A percentile compares a stretch with the other conserved stretches of the same genome.
Evolutionary conservation across 2,329 filamentous ascomycete species (phyloP).

Genomic region (Phyllosticta citriasiana): DNA sequence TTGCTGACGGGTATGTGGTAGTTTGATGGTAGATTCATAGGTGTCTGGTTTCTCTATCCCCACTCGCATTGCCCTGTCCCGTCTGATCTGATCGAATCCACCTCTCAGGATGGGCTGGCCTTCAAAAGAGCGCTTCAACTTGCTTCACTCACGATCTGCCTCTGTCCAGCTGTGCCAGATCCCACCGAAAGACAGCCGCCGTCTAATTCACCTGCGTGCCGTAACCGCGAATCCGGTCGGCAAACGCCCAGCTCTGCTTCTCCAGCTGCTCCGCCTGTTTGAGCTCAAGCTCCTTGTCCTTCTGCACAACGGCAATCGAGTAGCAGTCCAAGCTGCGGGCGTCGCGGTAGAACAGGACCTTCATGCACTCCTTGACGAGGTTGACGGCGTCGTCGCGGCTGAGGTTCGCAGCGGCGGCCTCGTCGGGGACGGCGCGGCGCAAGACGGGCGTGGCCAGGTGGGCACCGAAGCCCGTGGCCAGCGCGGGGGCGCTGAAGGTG

Average conservation of each 20-base stretch:
- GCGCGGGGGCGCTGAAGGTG: conserved; percentile 75
- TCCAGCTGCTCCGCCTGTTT: conserved; percentile 81
- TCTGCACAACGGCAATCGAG: conserved; percentile 80
- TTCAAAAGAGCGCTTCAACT: background rate
- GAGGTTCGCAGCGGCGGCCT: conserved; percentile 62
- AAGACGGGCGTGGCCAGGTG: conserved; percentile 90
- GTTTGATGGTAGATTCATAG: background rate
- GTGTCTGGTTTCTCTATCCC: background rate
- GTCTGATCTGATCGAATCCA: background rate
- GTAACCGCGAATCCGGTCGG: conserved; percentile 88
- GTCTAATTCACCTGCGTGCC: conserved; percentile 56
- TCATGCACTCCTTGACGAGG: conserved; percentile 88
- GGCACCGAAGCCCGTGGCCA: conserved; percentile 88
- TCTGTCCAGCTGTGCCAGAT: background rate
- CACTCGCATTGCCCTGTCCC: background rate
- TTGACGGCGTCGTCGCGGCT: conserved; percentile 69
- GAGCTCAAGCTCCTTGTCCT: conserved; percentile 69
- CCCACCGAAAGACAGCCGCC: background rate
- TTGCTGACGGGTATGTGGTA: too few relatives aligned
- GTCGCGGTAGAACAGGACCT: conserved; percentile 95
- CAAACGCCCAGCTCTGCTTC: conserved; percentile 96
- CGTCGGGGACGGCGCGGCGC: conserved; percentile 73
- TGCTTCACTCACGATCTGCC: background rate
- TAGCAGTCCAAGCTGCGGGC: conserved; percentile 86
- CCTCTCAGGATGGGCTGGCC: background rate